A percentile compares a stretch with the other conserved stretches of the same genome.
Conservation (phyloP, 2,329 filamentous ascomycete species). For the Fusarium vanettenii region DNA sequence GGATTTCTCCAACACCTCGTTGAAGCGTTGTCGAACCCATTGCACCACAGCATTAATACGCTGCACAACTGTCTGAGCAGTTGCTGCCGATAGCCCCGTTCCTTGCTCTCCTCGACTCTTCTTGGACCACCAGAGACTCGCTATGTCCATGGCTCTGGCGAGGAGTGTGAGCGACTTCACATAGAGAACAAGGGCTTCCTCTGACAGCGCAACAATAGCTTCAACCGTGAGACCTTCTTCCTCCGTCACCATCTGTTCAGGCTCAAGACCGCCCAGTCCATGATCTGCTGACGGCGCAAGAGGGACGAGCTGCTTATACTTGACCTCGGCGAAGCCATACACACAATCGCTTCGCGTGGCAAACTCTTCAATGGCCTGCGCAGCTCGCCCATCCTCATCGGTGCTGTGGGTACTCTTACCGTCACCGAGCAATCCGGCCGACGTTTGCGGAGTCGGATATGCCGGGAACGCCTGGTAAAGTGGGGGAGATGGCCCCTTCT, state of each 20-base stretch:
- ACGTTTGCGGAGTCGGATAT: constrained; percentile 77
- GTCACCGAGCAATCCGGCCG: constrained; percentile 74
- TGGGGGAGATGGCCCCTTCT: constrained; percentile 77
- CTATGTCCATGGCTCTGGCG: constrained; percentile 95
- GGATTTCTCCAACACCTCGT: constrained; percentile 96
- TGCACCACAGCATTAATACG: constrained; percentile 95
- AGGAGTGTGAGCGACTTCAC: constrained; percentile 93
- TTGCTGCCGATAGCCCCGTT: constrained; percentile 53
- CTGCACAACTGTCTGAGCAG: constrained; percentile 65
- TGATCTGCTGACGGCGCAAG: constrained; percentile 82
- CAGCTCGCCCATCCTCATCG: constrained; percentile 84
- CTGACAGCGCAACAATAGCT: constrained; percentile 86
- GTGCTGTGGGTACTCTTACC: constrained; percentile 64
- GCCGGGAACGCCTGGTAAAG: constrained; percentile 85
- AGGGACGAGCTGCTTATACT: constrained; percentile 96
- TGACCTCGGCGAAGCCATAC: constrained; percentile 97
- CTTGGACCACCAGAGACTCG: constrained; percentile 89
- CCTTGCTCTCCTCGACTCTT: constrained; percentile 74
- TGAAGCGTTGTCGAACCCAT: constrained; percentile 94
- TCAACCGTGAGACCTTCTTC: constrained; percentile 87
- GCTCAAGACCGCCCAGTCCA: constrained; percentile 71
- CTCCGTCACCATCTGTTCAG: constrained; percentile 64
- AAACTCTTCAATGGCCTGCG: constrained; percentile 88
- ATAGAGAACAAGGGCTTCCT: constrained; percentile 95
- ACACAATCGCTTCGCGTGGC: constrained; percentile 95